These are phyloP conservation scores for Solanum chiquidenum DNA, from an alignment of 257 asterid species.

Conservation along the genomic window DNA sequence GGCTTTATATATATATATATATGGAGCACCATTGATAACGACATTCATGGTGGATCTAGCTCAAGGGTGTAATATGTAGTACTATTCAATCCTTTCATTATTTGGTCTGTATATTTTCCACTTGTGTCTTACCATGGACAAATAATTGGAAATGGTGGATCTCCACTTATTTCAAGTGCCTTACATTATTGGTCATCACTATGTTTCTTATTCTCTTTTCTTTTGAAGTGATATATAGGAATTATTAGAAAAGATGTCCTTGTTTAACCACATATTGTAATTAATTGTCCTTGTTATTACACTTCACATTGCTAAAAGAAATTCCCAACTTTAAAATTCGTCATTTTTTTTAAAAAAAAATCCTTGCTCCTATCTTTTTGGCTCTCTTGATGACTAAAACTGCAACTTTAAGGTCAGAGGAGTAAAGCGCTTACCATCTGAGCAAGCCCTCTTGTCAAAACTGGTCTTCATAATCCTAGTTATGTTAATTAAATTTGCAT, in stretches of 20 bases:
- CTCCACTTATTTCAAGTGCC: not conserved
- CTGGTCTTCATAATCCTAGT: not conserved
- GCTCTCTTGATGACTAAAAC: too few relatives aligned
- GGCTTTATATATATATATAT: not conserved
- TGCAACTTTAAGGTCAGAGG: not conserved
- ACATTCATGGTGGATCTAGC: conserved; percentile 5
- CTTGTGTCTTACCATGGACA: not conserved
- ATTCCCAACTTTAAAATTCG: too few relatives aligned
- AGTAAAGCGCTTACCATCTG: not conserved
- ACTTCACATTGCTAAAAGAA: too few relatives aligned
- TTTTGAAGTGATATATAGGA: not conserved
- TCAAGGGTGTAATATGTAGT: not conserved
- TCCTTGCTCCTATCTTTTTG: not conserved
- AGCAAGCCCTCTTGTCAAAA: not conserved
- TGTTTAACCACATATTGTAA: not conserved
- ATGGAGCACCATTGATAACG: conserved; percentile 4
- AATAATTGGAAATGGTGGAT: not conserved
- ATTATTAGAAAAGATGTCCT: not conserved
- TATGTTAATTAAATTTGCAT: not conserved
- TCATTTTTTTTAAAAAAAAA: too few relatives aligned
- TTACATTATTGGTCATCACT: not conserved
- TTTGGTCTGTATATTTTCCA: not conserved
- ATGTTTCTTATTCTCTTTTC: not conserved
- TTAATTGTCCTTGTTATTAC: not conserved
- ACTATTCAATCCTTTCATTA: not conserved